Base-by-base conservation (phyloP, 2,329 filamentous ascomycete species). In the Microsporum canis region DNA sequence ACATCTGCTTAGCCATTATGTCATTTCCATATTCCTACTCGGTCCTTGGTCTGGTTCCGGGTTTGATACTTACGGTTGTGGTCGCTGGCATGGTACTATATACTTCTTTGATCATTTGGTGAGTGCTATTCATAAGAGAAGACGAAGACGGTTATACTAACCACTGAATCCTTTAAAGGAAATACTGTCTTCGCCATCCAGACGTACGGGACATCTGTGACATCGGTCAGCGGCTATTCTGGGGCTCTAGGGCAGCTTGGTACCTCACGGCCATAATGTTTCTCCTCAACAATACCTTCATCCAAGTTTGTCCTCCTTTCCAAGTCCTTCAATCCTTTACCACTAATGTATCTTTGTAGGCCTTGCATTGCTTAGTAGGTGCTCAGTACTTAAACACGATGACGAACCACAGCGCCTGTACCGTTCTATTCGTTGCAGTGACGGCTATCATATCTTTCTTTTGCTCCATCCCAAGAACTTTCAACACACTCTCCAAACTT, bases 11-110 rank as follows among this genome's bases (percentile, higher is more conserved):
- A 75, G 83, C 83, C 27, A 96, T 96, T 71, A 96, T 96, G 91
- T 95, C 89, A 58, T 96, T 96, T 67, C 91, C 91, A 0, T 95
- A 88, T 82, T 95, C 90, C 0, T 96, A 96, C 74, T 89, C 89
- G 49, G 78, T 92, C 33, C 82, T 96, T 5, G 91, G 91, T 5
- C 81, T 96, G 14, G 89, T 96, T 0, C 91, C 91, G 0, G 91
- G 88, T 29, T 73, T 96, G 60, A 92, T 96, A 64, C 71, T 95
- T 70, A 96, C 91, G 0, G 79, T 88, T 1, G 82, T 92, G 34
- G 82, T 95, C 62, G 90, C 91, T 31, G 81, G 77, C 3, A 74
- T 91, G 17, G 91, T 96, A 1, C 78, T 95, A 3, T 96, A 96
- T 73, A 96, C 91, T 56, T 91, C 84, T 23, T 74, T 89, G 59